phyloP scores from a whole-genome alignment of 2,329 filamentous ascomycete species.

The Trichoderma asperellum region DNA sequence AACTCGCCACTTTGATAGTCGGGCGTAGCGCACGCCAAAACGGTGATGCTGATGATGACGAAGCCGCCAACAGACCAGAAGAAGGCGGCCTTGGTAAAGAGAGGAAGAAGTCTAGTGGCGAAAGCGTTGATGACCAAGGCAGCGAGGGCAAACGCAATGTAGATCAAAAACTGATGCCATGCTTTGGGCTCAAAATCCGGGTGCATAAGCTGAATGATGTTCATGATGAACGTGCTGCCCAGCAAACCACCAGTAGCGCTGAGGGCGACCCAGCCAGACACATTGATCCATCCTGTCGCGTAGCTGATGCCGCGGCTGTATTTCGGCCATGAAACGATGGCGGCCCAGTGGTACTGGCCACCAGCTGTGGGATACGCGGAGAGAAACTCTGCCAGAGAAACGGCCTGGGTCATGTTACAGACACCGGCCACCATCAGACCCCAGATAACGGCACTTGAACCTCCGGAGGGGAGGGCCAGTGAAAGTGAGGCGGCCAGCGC shows the following conservation, averaged over 20 bases:
- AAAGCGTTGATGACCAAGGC: constrained; percentile 70
- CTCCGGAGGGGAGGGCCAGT: constrained; percentile 67
- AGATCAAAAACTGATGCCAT: constrained; percentile 77
- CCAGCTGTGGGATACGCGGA: constrained; percentile 64
- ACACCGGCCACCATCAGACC: constrained; percentile 64
- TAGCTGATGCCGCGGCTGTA: constrained; percentile 68
- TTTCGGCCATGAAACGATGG: constrained; percentile 62
- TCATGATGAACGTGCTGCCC: constrained; percentile 67
- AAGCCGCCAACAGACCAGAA: constrained; percentile 73
- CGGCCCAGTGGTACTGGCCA: constrained; percentile 74
- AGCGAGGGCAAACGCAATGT: constrained; percentile 64
- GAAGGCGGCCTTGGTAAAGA: constrained; percentile 70
- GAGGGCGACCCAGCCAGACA: constrained; percentile 72
- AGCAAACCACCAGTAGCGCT: constrained; percentile 70
- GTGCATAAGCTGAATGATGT: constrained; percentile 65
- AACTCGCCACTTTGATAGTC: constrained; percentile 66
- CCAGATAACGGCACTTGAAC: constrained; percentile 73
- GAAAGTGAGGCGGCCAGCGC: constrained; percentile 53
- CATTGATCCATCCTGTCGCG: constrained; percentile 74
- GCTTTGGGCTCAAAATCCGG: constrained; percentile 58
- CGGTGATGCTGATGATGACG: constrained; percentile 69
- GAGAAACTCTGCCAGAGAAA: constrained; percentile 71
- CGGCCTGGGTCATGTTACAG: constrained; percentile 71
- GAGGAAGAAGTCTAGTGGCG: constrained; percentile 58
- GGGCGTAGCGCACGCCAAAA: constrained; percentile 67